Conservation (phyloP, 768 basidiomycete species). For the Termitomyces eurrhizus region DNA sequence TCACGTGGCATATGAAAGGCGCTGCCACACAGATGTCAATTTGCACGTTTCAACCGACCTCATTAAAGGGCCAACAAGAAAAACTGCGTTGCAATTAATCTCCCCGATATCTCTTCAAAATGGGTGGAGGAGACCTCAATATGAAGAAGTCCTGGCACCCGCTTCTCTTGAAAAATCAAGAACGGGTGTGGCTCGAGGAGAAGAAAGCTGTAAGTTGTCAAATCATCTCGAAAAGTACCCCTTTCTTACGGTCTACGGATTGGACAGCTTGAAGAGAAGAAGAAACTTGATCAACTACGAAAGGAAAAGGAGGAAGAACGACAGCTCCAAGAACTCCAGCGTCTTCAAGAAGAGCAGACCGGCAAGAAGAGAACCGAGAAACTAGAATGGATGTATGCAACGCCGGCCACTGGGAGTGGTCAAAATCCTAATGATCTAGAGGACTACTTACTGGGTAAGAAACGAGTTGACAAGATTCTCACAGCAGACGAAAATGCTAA, state of each 20-base stretch:
- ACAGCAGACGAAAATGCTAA: slow-evolving; percentile 91
- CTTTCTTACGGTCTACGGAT: slow-evolving; percentile 11
- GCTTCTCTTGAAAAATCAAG: slow-evolving; percentile 96
- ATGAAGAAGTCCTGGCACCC: slow-evolving; percentile 99
- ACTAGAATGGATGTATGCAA: slow-evolving; percentile 99
- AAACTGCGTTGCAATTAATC: background rate
- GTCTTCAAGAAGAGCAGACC: slow-evolving; percentile 92
- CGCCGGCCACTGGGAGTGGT: slow-evolving; percentile 85
- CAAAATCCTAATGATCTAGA: slow-evolving; percentile 91
- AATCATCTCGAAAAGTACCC: background rate
- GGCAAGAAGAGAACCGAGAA: slow-evolving; percentile 93
- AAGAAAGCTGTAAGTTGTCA: slow-evolving; percentile 78
- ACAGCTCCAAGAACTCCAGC: slow-evolving; percentile 92
- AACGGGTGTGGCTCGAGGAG: slow-evolving; percentile 98
- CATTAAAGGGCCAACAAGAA: background rate
- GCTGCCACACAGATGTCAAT: background rate
- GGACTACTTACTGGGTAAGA: slow-evolving; percentile 96
- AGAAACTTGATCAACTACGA: slow-evolving; percentile 93
- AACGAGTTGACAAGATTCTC: slow-evolving; percentile 93
- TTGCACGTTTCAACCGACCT: background rate
- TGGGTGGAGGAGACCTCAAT: slow-evolving; percentile 98
- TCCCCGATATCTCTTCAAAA: slow-evolving; percentile 44
- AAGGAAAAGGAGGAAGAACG: slow-evolving; percentile 99
- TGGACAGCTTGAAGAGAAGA: slow-evolving; percentile 91
- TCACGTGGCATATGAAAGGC: background rate